phyloP scores from a whole-genome alignment of 2,329 filamentous ascomycete species.

The Mariannaea elegans region DNA sequence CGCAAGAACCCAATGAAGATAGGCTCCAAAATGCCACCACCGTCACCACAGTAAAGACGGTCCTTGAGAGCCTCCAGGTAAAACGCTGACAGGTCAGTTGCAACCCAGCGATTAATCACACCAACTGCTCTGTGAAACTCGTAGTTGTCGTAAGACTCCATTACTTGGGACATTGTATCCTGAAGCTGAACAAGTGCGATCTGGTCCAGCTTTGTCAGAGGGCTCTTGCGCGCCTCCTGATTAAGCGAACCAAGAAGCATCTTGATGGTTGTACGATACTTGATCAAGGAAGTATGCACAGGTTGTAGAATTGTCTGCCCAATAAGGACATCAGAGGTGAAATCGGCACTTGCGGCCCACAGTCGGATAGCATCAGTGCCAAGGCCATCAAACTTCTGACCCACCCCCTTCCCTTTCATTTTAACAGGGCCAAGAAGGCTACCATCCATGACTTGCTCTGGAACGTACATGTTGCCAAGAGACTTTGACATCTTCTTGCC shows the following conservation, averaged over 20 bases:
- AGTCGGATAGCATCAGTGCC: constrained; percentile 88
- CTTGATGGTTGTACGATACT: constrained; percentile 89
- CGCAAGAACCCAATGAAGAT: constrained; percentile 78
- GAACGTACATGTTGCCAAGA: constrained; percentile 85
- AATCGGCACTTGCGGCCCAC: constrained; percentile 93
- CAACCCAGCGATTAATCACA: constrained; percentile 81
- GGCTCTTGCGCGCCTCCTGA: constrained; percentile 58
- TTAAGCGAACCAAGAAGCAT: constrained; percentile 84
- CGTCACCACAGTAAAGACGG: constrained; percentile 83
- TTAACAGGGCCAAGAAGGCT: constrained; percentile 77
- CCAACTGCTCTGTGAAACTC: constrained; percentile 85
- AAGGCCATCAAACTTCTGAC: constrained; percentile 69
- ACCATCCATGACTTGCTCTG: constrained; percentile 85
- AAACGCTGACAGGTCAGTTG: constrained; percentile 86
- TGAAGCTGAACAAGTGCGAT: constrained; percentile 81
- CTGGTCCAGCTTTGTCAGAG: constrained; percentile 71
- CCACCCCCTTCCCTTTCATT: constrained; percentile 60
- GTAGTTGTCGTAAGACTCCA: constrained; percentile 71
- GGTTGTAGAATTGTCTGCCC: constrained; percentile 80
- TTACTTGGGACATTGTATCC: constrained; percentile 71
- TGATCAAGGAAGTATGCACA: constrained; percentile 80
- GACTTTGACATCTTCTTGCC: constrained; percentile 99
- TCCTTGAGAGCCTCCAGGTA: constrained; percentile 96
- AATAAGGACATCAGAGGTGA: constrained; percentile 86
- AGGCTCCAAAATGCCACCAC: constrained; percentile 68